Evolutionary conservation across 208 protist genomes (phyloP).

Genomic region (Crithidia acanthocephali): DNA sequence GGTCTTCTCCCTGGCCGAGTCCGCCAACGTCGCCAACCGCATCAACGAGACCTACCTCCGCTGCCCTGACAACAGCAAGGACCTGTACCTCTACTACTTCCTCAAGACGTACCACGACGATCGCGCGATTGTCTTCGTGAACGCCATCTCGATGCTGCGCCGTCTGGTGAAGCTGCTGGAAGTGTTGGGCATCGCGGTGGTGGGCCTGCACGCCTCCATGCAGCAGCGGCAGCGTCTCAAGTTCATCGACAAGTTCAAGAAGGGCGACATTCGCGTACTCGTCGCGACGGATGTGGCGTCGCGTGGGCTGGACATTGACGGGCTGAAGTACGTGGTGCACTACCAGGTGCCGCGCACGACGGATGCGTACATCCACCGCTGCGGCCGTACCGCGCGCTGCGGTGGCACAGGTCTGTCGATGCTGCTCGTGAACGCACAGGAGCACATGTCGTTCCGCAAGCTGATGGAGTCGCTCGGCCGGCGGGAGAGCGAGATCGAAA

Average conservation of each 20-base stretch:
- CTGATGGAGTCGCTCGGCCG: conserved; percentile 79
- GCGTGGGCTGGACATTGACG: conserved; percentile 96
- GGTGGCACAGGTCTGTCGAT: conserved; percentile 82
- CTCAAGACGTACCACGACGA: conserved; percentile 86
- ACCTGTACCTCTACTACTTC: conserved; percentile 96
- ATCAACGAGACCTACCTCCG: conserved; percentile 93
- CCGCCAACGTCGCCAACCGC: conserved; percentile 71
- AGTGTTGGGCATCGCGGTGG: conserved; percentile 84
- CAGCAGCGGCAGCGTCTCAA: conserved; percentile 98
- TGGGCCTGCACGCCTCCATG: conserved; percentile 96
- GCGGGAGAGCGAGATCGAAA: conserved; percentile 64
- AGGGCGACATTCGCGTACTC: conserved; percentile 72
- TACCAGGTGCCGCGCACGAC: conserved; percentile 96
- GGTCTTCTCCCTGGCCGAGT: conserved; percentile 85
- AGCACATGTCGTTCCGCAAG: conserved; percentile 89
- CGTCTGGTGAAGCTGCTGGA: conserved; percentile 93
- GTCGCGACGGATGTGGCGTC: conserved; percentile 95
- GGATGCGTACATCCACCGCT: conserved; percentile 97
- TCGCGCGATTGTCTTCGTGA: conserved; percentile 94
- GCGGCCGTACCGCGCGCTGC: conserved; percentile 96
- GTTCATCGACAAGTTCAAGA: conserved; percentile 95
- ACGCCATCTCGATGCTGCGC: conserved; percentile 94
- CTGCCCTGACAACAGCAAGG: conserved; percentile 95
- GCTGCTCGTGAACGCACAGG: conserved; percentile 85
- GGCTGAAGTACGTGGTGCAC: conserved; percentile 96